Evolutionary conservation across 116 monocot genomes (phyloP).

Genomic region (Iris pallida): DNA sequence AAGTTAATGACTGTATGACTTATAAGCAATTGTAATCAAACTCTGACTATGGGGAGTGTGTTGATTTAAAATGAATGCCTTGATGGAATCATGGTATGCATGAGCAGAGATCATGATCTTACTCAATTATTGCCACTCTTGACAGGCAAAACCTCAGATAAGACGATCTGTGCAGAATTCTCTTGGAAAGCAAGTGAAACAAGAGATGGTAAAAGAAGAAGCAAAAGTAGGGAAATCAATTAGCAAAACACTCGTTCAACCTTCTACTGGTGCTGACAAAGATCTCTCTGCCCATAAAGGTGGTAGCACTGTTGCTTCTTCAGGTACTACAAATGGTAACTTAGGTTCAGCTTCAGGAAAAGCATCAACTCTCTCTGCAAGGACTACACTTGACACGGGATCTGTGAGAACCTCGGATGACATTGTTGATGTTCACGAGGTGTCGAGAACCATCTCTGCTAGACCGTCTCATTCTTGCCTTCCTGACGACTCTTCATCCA

Average conservation of each 20-base stretch:
- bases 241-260: slow-evolving; percentile 28
- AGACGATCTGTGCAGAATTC: slow-evolving; percentile 59
- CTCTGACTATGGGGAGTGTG: background rate
- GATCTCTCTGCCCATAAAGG: slow-evolving; percentile 25
- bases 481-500: slow-evolving; percentile 32
- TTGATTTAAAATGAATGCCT: background rate
- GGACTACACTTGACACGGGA: slow-evolving; percentile 16
- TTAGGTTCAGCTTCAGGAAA: slow-evolving; percentile 22
- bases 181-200: slow-evolving; percentile 53
- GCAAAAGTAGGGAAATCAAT: slow-evolving; percentile 62
- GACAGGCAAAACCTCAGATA: slow-evolving; percentile 44
- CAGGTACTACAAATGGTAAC: slow-evolving; percentile 27
- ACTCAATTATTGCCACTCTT: background rate
- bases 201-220: slow-evolving; percentile 62
- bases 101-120: background rate
- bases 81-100: background rate
- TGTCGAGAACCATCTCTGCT: slow-evolving; percentile 17
- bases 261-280: slow-evolving; percentile 27
- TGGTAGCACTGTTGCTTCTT: slow-evolving; percentile 14
- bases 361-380: slow-evolving; percentile 20
- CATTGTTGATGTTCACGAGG: slow-evolving; percentile 29
- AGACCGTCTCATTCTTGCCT: slow-evolving; percentile 26
- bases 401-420: slow-evolving; percentile 30
- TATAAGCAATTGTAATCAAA: too few species aligned
- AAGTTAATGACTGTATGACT: too few species aligned